Evolutionary conservation across 805 yeast species (phyloP).

Genomic region (Danielia oregonensis): DNA sequence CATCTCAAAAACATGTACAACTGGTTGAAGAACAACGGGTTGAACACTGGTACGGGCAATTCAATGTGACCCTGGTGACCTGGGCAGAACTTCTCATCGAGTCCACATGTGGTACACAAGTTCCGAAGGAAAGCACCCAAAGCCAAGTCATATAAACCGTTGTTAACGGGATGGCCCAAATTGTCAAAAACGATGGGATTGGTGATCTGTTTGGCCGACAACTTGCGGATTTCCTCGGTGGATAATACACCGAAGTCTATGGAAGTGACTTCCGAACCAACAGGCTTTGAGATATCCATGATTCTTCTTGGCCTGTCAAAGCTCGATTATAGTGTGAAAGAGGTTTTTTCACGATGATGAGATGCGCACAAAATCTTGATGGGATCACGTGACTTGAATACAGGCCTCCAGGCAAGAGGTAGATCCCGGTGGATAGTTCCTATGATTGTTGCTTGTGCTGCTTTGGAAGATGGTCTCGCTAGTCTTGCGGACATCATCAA

Average conservation of each 20-base stretch:
- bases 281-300: slow-evolving; percentile 97
- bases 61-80: slow-evolving; percentile 99
- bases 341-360: background rate
- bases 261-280: slow-evolving; percentile 87
- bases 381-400: too few relatives aligned
- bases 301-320: slow-evolving; percentile 1
- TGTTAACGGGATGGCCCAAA: slow-evolving; percentile 90
- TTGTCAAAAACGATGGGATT: slow-evolving; percentile 95
- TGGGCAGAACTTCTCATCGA: slow-evolving; percentile 91
- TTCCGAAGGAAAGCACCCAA: slow-evolving; percentile 90
- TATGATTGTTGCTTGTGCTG: too few relatives aligned
- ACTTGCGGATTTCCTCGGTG: slow-evolving; percentile 74
- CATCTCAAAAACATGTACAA: slow-evolving; percentile 80
- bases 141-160: slow-evolving; percentile 93
- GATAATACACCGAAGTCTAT: slow-evolving; percentile 89
- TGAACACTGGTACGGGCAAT: slow-evolving; percentile 91
- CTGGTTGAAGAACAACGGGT: slow-evolving; percentile 91
- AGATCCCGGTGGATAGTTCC: too few relatives aligned
- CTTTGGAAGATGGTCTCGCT: too few relatives aligned
- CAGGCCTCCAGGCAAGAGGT: too few relatives aligned
- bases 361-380: too few relatives aligned
- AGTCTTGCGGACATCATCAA: too few relatives aligned
- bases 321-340: background rate
- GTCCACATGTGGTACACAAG: slow-evolving; percentile 91
- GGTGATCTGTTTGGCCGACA: slow-evolving; percentile 93